Evolutionary conservation across 768 basidiomycete species (phyloP).

Genomic region (Lanmaoa rubissima): DNA sequence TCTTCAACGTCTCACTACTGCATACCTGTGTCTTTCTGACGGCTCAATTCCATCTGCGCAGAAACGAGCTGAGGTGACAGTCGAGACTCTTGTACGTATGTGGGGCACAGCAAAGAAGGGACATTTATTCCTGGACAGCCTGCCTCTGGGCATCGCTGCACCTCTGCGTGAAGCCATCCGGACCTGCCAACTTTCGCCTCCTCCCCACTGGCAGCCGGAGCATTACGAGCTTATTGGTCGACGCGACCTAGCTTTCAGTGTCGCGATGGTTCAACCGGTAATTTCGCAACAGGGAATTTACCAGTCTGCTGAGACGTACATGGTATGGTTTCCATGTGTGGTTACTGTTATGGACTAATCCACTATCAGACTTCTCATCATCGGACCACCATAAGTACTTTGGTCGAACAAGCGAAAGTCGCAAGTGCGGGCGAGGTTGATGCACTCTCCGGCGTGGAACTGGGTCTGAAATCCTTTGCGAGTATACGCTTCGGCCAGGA

Average conservation of each 20-base stretch:
- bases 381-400: slow-evolving; percentile 50
- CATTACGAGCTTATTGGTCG: slow-evolving; percentile 35
- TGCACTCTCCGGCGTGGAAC: slow-evolving; percentile 65
- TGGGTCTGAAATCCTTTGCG: slow-evolving; percentile 70
- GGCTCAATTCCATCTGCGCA: slow-evolving; percentile 47
- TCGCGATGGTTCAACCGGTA: slow-evolving; percentile 31
- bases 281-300: slow-evolving; percentile 29
- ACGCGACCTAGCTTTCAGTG: slow-evolving; percentile 33
- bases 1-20: slow-evolving; percentile 50
- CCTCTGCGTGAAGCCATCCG: slow-evolving; percentile 85
- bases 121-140: slow-evolving; percentile 46
- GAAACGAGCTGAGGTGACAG: slow-evolving; percentile 65
- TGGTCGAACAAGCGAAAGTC: slow-evolving; percentile 49
- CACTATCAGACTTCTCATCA: slow-evolving; percentile 45
- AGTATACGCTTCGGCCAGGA: slow-evolving; percentile 90
- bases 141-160: slow-evolving; percentile 70
- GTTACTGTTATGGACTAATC: slow-evolving; percentile 9
- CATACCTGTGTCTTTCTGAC: slow-evolving; percentile 63
- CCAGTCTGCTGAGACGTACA: slow-evolving; percentile 34
- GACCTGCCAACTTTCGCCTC: slow-evolving; percentile 77
- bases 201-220: slow-evolving; percentile 62
- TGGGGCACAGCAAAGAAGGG: slow-evolving; percentile 40
- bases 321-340: slow-evolving; percentile 15
- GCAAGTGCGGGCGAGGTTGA: slow-evolving; percentile 56
- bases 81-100: slow-evolving; percentile 51